Evolutionary conservation across 768 basidiomycete genomes (phyloP).

Genomic region (Boletus tylopilopsis): DNA sequence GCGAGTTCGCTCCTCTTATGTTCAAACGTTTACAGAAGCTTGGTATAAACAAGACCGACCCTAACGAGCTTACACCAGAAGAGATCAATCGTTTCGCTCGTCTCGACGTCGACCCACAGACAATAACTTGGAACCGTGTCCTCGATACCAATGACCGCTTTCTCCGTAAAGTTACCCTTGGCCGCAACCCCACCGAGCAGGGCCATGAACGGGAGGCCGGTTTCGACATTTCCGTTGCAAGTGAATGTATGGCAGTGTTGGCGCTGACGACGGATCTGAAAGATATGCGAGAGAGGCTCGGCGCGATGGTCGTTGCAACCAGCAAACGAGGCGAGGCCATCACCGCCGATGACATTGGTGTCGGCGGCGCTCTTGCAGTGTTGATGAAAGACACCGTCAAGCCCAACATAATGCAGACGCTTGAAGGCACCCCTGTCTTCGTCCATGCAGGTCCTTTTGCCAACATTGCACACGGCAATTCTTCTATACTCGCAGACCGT

Average conservation of each 20-base stretch:
- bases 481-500: constrained; percentile 96
- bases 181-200: constrained; percentile 86
- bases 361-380: constrained; percentile 91
- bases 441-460: constrained; percentile 99
- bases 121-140: constrained; percentile 98
- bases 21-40: constrained; percentile 92
- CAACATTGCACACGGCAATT: constrained; percentile 98
- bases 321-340: constrained; percentile 87
- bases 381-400: constrained; percentile 99
- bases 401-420: constrained; percentile 97
- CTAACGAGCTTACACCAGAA: constrained; percentile 87
- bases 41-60: constrained; percentile 91
- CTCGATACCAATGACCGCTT: constrained; percentile 96
- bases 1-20: constrained; percentile 95
- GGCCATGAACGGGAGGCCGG: constrained; percentile 86
- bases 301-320: constrained; percentile 96
- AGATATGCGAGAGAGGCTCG: constrained; percentile 91
- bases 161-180: constrained; percentile 89
- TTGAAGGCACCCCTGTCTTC: constrained; percentile 98
- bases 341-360: constrained; percentile 95
- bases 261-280: constrained; percentile 82
- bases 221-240: constrained; percentile 96
- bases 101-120: constrained; percentile 84
- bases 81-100: constrained; percentile 89
- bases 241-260: constrained; percentile 97